phyloP scores from a whole-genome alignment of 495 filamentous ascomycete species.

The Neurospora sp. region DNA sequence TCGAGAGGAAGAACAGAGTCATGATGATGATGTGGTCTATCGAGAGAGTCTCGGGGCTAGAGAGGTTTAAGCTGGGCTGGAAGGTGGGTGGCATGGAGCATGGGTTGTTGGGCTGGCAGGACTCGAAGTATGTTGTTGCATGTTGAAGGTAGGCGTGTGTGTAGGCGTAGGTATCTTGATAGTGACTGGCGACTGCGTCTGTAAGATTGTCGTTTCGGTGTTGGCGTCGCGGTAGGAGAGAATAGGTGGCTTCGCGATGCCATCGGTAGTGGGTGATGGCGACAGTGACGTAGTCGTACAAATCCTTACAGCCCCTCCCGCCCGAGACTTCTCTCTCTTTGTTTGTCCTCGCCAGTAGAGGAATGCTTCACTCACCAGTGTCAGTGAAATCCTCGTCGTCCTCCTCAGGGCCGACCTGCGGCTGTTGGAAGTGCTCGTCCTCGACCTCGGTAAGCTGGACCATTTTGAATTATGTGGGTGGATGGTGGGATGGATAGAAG shows the following conservation, averaged over 20 bases:
- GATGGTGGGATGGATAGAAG: background rate
- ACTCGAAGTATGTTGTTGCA: background rate
- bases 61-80: background rate
- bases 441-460: slow-evolving; percentile 93
- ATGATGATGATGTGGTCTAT: background rate
- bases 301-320: background rate
- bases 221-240: background rate
- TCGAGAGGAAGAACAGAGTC: background rate
- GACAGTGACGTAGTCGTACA: background rate
- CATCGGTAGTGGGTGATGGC: background rate
- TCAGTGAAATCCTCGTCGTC: slow-evolving; percentile 85
- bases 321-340: background rate
- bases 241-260: background rate
- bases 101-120: background rate
- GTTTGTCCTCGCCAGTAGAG: background rate
- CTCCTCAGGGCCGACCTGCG: slow-evolving; percentile 60
- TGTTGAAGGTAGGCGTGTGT: background rate
- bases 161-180: background rate
- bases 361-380: slow-evolving; percentile 51
- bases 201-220: background rate
- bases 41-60: background rate
- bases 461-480: slow-evolving; percentile 51
- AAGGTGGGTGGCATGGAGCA: background rate
- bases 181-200: background rate
- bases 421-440: slow-evolving; percentile 83